Conservation (phyloP, 768 basidiomycete species). For the Suillus occidentalis region DNA sequence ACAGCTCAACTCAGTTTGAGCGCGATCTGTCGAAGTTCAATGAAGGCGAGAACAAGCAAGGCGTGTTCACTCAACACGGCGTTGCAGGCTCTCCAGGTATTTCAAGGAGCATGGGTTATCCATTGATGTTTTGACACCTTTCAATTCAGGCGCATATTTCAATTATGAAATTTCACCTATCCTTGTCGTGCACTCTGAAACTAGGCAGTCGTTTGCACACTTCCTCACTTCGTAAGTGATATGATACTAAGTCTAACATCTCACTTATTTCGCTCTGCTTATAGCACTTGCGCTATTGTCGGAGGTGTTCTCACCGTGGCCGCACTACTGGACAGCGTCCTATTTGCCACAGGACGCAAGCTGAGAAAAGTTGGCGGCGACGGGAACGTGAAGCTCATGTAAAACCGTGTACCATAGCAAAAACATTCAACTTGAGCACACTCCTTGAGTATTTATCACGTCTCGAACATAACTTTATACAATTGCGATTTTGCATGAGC, state of each 20-base stretch:
- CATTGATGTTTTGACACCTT: slow-evolving; percentile 1
- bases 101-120: slow-evolving; percentile 3
- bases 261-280: slow-evolving; percentile 4
- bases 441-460: slow-evolving; percentile 19
- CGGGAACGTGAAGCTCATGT: slow-evolving; percentile 34
- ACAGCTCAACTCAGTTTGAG: slow-evolving; percentile 95
- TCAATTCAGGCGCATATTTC: slow-evolving; percentile 67
- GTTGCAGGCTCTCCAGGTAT: slow-evolving; percentile 67
- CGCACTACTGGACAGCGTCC: slow-evolving; percentile 79
- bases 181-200: slow-evolving; percentile 88
- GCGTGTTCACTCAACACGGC: slow-evolving; percentile 75
- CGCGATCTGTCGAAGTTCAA: slow-evolving; percentile 76
- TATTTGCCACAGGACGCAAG: slow-evolving; percentile 78
- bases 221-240: slow-evolving; percentile 92
- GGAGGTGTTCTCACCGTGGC: slow-evolving; percentile 97
- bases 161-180: slow-evolving; percentile 98
- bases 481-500: no score
- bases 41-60: slow-evolving; percentile 55
- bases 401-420: slow-evolving; percentile 15
- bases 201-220: slow-evolving; percentile 93
- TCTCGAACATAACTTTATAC: neutral
- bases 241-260: neutral
- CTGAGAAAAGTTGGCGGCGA: slow-evolving; percentile 64
- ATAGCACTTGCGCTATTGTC: slow-evolving; percentile 93
- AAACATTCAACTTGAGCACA: slow-evolving; percentile 6